These are phyloP conservation scores for Colletotrichum tamarilloi DNA, from an alignment of 2,329 filamentous ascomycete species.

Conservation along the genomic window DNA sequence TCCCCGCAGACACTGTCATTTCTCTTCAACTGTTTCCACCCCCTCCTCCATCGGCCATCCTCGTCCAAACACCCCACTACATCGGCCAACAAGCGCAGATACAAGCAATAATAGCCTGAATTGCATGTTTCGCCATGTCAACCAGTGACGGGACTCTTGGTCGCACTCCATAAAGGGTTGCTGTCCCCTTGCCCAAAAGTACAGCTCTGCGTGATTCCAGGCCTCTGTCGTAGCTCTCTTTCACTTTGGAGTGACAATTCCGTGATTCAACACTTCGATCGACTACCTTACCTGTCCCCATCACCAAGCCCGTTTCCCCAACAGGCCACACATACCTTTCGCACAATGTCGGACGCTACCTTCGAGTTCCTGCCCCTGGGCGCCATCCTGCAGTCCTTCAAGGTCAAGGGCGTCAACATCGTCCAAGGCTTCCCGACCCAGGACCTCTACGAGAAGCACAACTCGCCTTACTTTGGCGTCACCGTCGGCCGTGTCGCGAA, in stretches of 20 bases:
- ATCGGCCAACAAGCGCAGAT: conserved; percentile 22
- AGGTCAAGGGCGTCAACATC: conserved; percentile 83
- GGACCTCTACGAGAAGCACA: conserved; percentile 80
- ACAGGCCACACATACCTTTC: neutral
- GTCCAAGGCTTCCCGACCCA: conserved; percentile 86
- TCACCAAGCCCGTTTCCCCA: neutral
- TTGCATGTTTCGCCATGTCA: conserved; percentile 13
- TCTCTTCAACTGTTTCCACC: conserved; percentile 15
- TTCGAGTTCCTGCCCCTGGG: conserved; percentile 79
- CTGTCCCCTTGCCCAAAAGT: neutral
- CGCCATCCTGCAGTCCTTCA: conserved; percentile 84
- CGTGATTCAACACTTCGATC: neutral
- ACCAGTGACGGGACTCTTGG: neutral
- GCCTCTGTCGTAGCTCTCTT: neutral
- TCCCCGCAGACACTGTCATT: conserved; percentile 24
- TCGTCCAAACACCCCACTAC: conserved; percentile 16
- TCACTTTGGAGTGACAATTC: neutral
- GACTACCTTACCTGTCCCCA: neutral
- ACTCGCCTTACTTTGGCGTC: conserved; percentile 87
- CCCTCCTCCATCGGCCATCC: conserved; percentile 11
- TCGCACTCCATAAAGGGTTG: conserved; percentile 3
- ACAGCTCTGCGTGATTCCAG: neutral
- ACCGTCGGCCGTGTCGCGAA: conserved; percentile 91
- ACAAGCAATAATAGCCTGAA: conserved; percentile 34
- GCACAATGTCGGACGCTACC: conserved; percentile 57